These are phyloP conservation scores for Dentipellis sp. DNA, from an alignment of 768 basidiomycete genomes.

Conservation along the genomic window DNA sequence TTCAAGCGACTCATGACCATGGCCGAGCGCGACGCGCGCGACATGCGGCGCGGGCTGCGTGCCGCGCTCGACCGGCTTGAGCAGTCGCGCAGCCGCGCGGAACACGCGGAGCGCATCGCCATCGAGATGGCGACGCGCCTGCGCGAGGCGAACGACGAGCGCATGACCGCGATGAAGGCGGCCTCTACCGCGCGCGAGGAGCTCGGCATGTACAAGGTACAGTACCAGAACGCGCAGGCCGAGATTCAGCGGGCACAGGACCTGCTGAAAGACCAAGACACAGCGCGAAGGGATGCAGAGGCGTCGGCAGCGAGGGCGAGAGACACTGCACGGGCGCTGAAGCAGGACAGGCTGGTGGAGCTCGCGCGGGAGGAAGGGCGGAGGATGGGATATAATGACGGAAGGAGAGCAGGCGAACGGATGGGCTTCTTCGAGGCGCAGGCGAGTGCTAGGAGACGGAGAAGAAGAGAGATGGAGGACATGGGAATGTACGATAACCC, in stretches of 20 bases:
- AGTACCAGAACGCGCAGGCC: constrained; percentile 34
- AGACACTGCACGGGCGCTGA: constrained; percentile 32
- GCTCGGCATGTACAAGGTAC: constrained; percentile 34
- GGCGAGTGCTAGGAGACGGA: too few species aligned
- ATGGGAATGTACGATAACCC: not conserved
- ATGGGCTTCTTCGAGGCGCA: constrained; percentile 8
- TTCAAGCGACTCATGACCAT: constrained; percentile 12
- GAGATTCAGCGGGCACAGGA: constrained; percentile 35
- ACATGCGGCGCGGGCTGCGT: constrained; percentile 19
- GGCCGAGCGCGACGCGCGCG: constrained; percentile 16
- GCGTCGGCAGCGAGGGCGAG: constrained; percentile 35
- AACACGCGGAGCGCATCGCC: constrained; percentile 36
- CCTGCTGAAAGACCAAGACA: constrained; percentile 32
- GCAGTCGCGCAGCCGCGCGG: constrained; percentile 31
- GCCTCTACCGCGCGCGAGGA: constrained; percentile 30
- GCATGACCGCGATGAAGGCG: constrained; percentile 30
- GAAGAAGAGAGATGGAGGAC: not conserved
- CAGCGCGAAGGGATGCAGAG: constrained; percentile 35
- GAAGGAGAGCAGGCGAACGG: constrained; percentile 19
- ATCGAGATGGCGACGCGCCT: constrained; percentile 35
- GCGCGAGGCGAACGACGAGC: constrained; percentile 30
- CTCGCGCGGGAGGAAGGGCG: constrained; percentile 36
- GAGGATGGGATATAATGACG: constrained; percentile 31
- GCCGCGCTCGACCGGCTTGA: constrained; percentile 26
- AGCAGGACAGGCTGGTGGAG: constrained; percentile 31